Evolutionary conservation across 306 rosid species (phyloP).

Genomic region (Cucurbita maxima): DNA sequence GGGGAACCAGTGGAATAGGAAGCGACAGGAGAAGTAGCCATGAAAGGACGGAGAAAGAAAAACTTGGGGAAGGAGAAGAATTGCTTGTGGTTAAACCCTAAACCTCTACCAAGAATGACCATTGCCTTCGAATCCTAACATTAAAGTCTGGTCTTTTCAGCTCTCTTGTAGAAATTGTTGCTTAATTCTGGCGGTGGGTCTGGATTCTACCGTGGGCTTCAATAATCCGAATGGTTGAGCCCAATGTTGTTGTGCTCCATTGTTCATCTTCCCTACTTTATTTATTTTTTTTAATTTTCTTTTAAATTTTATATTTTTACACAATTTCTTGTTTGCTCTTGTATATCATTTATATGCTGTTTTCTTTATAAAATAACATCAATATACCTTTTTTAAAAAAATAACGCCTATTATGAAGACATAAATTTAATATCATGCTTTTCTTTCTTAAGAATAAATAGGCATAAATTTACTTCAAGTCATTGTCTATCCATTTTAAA

Average conservation of each 20-base stretch:
- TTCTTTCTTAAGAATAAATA: no score
- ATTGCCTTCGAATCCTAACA: conserved; percentile 1
- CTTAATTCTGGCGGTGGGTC: neutral
- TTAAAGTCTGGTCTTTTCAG: neutral
- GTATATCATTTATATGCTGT: no score
- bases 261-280: no score
- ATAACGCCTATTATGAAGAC: no score
- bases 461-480: no score
- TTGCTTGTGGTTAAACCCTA: conserved; percentile 9
- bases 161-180: neutral
- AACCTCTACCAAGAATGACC: conserved; percentile 5
- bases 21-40: conserved; percentile 14
- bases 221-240: neutral
- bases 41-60: conserved; percentile 8
- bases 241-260: neutral
- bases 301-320: no score
- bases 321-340: no score
- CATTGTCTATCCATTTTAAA: no score
- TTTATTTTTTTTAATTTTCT: no score
- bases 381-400: no score
- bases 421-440: no score
- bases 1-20: conserved; percentile 24
- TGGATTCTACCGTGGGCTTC: neutral
- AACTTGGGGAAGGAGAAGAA: conserved; percentile 4
- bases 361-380: no score